phyloP scores from a whole-genome alignment of 1,284 basidiomycete genomes.

The Apiotrichum akiyoshidainum region DNA sequence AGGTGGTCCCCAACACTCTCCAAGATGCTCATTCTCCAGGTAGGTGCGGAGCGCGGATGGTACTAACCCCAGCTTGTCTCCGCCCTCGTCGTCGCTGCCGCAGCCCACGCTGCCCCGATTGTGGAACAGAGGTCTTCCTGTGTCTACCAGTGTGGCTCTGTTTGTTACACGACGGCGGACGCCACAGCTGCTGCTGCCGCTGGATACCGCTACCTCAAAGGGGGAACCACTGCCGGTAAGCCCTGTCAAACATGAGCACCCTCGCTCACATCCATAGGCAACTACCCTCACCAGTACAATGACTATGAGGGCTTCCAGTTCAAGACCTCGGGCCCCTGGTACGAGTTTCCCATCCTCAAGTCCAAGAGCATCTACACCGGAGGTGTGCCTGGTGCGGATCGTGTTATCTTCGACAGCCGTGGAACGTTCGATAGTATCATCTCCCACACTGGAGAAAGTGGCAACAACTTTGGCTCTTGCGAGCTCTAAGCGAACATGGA shows the following conservation, averaged over 20 bases:
- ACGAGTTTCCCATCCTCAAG: conserved; percentile 12
- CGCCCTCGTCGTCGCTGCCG: neutral
- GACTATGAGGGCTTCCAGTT: neutral
- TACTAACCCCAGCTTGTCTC: neutral
- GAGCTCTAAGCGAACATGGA: neutral
- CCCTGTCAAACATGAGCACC: neutral
- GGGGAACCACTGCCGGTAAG: neutral
- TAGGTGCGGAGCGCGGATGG: no score
- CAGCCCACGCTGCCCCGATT: neutral
- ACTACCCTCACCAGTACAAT: conserved; percentile 6
- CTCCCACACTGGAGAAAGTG: conserved; percentile 4
- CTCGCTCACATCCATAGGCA: neutral
- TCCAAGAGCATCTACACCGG: conserved; percentile 7
- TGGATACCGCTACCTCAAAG: neutral
- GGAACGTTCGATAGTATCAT: conserved; percentile 9
- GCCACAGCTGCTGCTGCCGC: neutral
- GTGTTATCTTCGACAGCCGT: conserved; percentile 9
- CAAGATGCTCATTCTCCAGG: neutral
- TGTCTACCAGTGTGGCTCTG: neutral
- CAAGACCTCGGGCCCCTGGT: conserved; percentile 4
- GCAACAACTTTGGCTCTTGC: conserved; percentile 3
- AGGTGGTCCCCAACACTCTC: neutral
- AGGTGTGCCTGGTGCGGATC: conserved; percentile 10
- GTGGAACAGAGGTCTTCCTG: neutral
- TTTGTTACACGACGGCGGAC: neutral